Percentiles rank a stretch among this genome's conserved stretches.
phyloP scores from a whole-genome alignment of 371 early-diverging fungal genomes.

The Funneliformis caledonium region DNA sequence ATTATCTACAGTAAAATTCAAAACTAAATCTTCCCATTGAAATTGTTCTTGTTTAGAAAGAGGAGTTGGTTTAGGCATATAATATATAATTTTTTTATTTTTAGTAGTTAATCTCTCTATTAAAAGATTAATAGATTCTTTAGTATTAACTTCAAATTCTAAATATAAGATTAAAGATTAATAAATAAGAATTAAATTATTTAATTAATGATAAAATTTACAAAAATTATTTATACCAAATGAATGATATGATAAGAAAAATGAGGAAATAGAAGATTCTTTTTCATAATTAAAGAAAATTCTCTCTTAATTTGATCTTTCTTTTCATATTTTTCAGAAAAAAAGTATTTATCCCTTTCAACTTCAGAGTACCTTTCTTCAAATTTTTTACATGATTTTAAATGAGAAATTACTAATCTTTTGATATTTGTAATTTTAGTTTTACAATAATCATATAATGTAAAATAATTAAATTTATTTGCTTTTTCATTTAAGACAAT shows the following conservation, averaged over 20 bases:
- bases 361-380: not conserved
- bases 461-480: constrained; percentile 6
- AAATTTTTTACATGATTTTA: not conserved
- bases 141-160: too few species aligned
- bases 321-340: not conserved
- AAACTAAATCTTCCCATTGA: not conserved
- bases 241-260: too few species aligned
- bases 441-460: not conserved
- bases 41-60: not conserved
- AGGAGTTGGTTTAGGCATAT: not conserved
- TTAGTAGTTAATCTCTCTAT: not conserved
- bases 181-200: too few species aligned
- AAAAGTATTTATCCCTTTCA: not conserved
- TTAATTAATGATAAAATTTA: too few species aligned
- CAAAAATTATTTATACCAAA: too few species aligned
- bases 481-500: not conserved
- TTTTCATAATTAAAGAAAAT: not conserved
- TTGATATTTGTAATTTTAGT: not conserved
- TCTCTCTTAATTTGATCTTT: too few species aligned
- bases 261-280: not conserved
- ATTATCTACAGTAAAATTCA: constrained; percentile 1
- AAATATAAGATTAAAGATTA: too few species aligned
- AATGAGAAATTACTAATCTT: not conserved
- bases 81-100: not conserved
- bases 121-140: too few species aligned